phyloP scores from a whole-genome alignment of 1,139 yeast genomes.

The Pneumocystis jirovecii region DNA sequence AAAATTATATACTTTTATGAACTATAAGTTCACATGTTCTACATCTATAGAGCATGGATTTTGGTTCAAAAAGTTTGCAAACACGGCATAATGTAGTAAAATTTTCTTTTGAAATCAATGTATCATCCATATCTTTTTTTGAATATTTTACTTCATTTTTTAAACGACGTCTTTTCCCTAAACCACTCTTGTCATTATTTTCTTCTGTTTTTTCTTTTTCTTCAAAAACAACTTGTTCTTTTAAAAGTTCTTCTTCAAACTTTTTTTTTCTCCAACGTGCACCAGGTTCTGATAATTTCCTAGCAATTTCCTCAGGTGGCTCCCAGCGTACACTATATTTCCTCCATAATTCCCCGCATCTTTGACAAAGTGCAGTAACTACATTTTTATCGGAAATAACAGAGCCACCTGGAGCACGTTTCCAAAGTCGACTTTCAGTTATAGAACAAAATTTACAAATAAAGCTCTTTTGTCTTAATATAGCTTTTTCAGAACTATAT shows the following conservation, averaged over 20 bases:
- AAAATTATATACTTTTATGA: conserved; percentile 29
- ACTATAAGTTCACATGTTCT: conserved; percentile 54
- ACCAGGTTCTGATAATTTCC: conserved; percentile 33
- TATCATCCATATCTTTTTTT: conserved; percentile 12
- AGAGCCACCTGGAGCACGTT: conserved; percentile 48
- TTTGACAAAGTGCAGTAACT: conserved; percentile 49
- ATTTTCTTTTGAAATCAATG: conserved; percentile 7
- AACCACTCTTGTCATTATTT: conserved; percentile 3
- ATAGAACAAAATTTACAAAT: conserved; percentile 56
- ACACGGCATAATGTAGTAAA: conserved; percentile 2
- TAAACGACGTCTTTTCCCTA: conserved; percentile 9
- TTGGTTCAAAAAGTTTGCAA: conserved; percentile 9
- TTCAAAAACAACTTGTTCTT: conserved; percentile 31
- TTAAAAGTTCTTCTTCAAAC: conserved; percentile 56
- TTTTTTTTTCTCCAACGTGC: conserved; percentile 42
- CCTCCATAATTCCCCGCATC: conserved; percentile 88
- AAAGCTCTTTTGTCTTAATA: conserved; percentile 27
- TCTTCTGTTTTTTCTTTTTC: conserved; percentile 5
- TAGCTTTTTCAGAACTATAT: conserved; percentile 40
- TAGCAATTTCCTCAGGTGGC: conserved; percentile 53
- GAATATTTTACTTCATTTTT: conserved; percentile 13
- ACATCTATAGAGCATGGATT: conserved; percentile 36
- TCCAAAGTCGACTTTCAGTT: conserved; percentile 46
- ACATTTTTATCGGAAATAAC: conserved; percentile 26
- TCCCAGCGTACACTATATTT: conserved; percentile 86